Base-by-base conservation (phyloP, 129 eudicot species). In the Arctium lappa region DNA sequence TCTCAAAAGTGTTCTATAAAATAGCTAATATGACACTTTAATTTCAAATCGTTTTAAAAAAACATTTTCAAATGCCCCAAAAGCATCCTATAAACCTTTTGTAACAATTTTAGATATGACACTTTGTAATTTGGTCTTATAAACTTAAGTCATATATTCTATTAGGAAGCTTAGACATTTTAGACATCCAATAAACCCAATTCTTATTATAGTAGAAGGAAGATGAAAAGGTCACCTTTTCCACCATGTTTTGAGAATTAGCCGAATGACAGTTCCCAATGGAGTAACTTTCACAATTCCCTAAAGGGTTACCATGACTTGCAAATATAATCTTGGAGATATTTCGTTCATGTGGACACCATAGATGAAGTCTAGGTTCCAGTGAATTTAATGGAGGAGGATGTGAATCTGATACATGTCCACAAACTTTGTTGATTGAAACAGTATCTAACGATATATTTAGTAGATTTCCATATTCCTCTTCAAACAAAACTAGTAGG, bases 401-500 rank as follows among this genome's bases (percentile, higher is more conserved):
- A 83, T 79, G 80, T 66, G 84, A 73, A 81, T 87, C 86, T 0
- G 92, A 82, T 33, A 86, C 84, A 60, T 83, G 89, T 34, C 83
- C 87, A 66, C 94, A 87, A 40, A 83, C 85, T 84, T 84, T 86
- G 74, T 91, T 90, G 62, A 82, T 72, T 0, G 92, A 87, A 79
- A 94, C 77, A 30, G 86, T 84, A 83, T 89, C 98, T 77, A 94
- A 72, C 8, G 96, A 73, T 66, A 94, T 88, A 44, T 56, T 75
- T 16, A 88, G 88, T 44, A 96, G 97, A 76, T 91, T 83, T 27
- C 88, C 90, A 4, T 74, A 62, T 88, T 92, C 97, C 80, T 94
- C 98, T 69, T 94, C 98, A 6, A 94, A 84, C 79, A 94, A 62
- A 34, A 94, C 97, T 48, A 94, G 75, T 12, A 85, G 71, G 85